Conservation (phyloP, 805 yeast species). For the Candida silvicultrix region DNA sequence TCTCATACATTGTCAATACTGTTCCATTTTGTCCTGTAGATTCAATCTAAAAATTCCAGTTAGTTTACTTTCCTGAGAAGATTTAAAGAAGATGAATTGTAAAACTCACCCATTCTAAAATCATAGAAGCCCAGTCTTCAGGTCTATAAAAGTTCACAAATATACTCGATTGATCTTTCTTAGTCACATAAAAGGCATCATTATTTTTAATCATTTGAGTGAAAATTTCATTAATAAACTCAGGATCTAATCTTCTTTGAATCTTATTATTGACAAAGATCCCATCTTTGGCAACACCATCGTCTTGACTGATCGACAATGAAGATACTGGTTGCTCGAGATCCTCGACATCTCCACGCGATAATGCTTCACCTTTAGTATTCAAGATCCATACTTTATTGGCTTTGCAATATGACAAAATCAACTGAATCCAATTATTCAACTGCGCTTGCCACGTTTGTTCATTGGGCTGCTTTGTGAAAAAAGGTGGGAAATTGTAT, state of each 20-base stretch:
- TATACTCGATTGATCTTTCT: slow-evolving; percentile 30
- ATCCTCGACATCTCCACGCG: slow-evolving; percentile 16
- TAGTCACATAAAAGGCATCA: slow-evolving; percentile 49
- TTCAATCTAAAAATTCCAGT: too few relatives aligned
- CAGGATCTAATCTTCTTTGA: slow-evolving; percentile 46
- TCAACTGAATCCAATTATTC: slow-evolving; percentile 66
- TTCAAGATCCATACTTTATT: slow-evolving; percentile 50
- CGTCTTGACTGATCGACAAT: slow-evolving; percentile 3
- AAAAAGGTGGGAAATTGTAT: slow-evolving; percentile 83
- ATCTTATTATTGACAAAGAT: slow-evolving; percentile 48
- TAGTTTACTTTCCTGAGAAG: too few relatives aligned
- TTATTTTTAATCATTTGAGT: slow-evolving; percentile 47
- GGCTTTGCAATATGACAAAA: slow-evolving; percentile 54
- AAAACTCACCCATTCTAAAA: slow-evolving; percentile 49
- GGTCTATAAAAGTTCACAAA: slow-evolving; percentile 62
- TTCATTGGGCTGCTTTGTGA: slow-evolving; percentile 81
- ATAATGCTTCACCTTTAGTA: slow-evolving; percentile 26
- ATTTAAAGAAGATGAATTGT: too few relatives aligned
- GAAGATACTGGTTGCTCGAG: slow-evolving; percentile 21
- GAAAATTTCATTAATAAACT: slow-evolving; percentile 51
- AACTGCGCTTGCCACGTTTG: slow-evolving; percentile 73
- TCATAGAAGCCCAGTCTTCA: slow-evolving; percentile 57
- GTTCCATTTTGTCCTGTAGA: slow-evolving; percentile 71
- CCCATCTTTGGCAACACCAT: slow-evolving; percentile 21
- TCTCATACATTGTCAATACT: slow-evolving; percentile 77